Base-by-base conservation (phyloP, 371 early-diverging fungal genomes). In the Rhizopus sp. region DNA sequence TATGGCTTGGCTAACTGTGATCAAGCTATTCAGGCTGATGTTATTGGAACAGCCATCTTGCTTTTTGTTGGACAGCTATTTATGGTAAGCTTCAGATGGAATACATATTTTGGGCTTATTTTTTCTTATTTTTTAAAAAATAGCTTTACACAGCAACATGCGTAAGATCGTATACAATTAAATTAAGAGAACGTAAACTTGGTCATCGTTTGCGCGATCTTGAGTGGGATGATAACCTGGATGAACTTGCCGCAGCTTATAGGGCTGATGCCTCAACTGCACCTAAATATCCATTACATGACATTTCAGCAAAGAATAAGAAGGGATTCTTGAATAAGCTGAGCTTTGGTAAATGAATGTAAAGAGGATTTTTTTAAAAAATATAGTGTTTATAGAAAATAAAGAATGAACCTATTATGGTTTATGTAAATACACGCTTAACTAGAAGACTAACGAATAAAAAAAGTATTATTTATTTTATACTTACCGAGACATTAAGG, bases 1-100 rank as follows among this genome's bases (percentile, higher is more conserved):
- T 78, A 78, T 50, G 78, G 78, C 8, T 65, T 78, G 39, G 75
- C 78, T 38, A 73, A 78, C 35, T 78, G 78, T 55, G 63, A 50
- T 10, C 78, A 78, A 48, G 78, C 78, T 12, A 73, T 75, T 9
- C 75, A 78, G 53, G 78, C 75, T n/a, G 78, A 69, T 46, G 71
- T 78, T 6, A 73, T 78, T 53, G 75, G 73, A 16, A 53, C 68
- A 38, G 78, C 73, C 13, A 69, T 78, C 32, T 39, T 78, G n/a
- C 57, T 78, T 15, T 78, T 78, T 64, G 63, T 72, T 4, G 78
- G 78, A 0, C 66, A 66, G 23, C 40, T 77, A 6, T 64, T 68
- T 45, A 68, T 77, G 78, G 77, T 77, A 64, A 63, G 53, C 29
- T 23, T 23, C 23, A 3, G 46, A n/a, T 9, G 42, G 10, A 42